Conservation (phyloP, 768 basidiomycete genomes). For the Hypholoma fasciculare region DNA sequence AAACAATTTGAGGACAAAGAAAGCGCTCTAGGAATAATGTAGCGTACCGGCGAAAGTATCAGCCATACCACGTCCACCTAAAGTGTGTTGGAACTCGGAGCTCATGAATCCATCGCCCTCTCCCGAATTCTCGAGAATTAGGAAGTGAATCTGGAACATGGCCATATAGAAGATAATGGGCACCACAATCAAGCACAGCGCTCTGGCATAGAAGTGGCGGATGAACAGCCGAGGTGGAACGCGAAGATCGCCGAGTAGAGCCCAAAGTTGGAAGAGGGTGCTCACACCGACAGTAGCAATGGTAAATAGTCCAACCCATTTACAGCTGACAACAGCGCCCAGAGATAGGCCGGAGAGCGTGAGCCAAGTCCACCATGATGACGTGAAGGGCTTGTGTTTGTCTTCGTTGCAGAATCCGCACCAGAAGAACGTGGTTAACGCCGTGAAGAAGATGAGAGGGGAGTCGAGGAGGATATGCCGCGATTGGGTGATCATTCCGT, state of each 20-base stretch:
- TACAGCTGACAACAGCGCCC: slow-evolving; percentile 91
- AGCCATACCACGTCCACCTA: slow-evolving; percentile 85
- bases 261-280: slow-evolving; percentile 87
- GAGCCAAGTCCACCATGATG: slow-evolving; percentile 93
- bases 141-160: slow-evolving; percentile 96
- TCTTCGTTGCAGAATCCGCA: slow-evolving; percentile 91
- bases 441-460: slow-evolving; percentile 98
- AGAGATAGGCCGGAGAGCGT: slow-evolving; percentile 83
- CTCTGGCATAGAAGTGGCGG: slow-evolving; percentile 86
- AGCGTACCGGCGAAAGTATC: slow-evolving; percentile 86
- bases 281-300: slow-evolving; percentile 90
- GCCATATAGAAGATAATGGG: slow-evolving; percentile 91
- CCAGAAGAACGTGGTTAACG: slow-evolving; percentile 85
- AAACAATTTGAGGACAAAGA: background rate
- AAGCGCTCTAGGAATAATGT: background rate
- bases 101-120: slow-evolving; percentile 99
- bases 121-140: slow-evolving; percentile 84
- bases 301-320: slow-evolving; percentile 98
- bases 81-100: slow-evolving; percentile 96
- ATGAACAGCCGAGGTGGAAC: slow-evolving; percentile 75
- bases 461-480: slow-evolving; percentile 97
- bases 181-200: slow-evolving; percentile 84
- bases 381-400: slow-evolving; percentile 78
- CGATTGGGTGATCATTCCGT: slow-evolving; percentile 93
- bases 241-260: slow-evolving; percentile 82